phyloP scores from a whole-genome alignment of 495 filamentous ascomycete species.

The Xylaria acuta region DNA sequence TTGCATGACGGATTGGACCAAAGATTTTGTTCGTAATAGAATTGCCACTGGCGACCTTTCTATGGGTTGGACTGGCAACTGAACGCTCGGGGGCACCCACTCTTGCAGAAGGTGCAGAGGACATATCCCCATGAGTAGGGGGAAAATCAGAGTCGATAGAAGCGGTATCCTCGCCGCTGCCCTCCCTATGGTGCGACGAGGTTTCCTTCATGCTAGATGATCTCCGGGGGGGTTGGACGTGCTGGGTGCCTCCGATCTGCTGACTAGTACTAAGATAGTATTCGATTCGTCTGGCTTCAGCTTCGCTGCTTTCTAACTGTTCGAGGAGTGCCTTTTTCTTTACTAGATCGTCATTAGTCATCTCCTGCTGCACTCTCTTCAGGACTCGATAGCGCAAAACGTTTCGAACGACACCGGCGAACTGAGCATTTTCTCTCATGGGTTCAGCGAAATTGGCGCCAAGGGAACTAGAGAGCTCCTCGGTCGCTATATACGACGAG shows the following conservation, averaged over 20 bases:
- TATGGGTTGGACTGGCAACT: slow-evolving; percentile 57
- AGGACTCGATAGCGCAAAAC: slow-evolving; percentile 87
- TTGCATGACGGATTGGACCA: slow-evolving; percentile 89
- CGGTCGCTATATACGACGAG: slow-evolving; percentile 93
- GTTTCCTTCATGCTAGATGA: slow-evolving; percentile 64
- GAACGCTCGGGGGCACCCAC: slow-evolving; percentile 58
- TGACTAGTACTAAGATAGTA: slow-evolving; percentile 81
- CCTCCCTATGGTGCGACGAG: slow-evolving; percentile 57
- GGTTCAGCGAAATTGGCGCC: slow-evolving; percentile 94
- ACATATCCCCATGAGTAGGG: slow-evolving; percentile 77
- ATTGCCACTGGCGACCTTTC: slow-evolving; percentile 76
- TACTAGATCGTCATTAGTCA: slow-evolving; percentile 87
- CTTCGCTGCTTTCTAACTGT: slow-evolving; percentile 84
- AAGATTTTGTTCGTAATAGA: slow-evolving; percentile 94
- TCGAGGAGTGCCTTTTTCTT: slow-evolving; percentile 83
- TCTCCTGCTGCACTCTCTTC: slow-evolving; percentile 95
- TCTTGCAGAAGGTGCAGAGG: slow-evolving; percentile 65
- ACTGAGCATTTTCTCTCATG: slow-evolving; percentile 96
- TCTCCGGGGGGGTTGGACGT: slow-evolving; percentile 62
- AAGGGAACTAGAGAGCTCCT: slow-evolving; percentile 82
- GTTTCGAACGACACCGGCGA: slow-evolving; percentile 88
- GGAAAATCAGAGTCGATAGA: slow-evolving; percentile 95
- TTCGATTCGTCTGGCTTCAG: slow-evolving; percentile 90
- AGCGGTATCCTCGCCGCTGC: slow-evolving; percentile 69
- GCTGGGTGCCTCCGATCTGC: slow-evolving; percentile 45